phyloP scores from a whole-genome alignment of 106 monocot genomes.

The Dendrobium catenatum region DNA sequence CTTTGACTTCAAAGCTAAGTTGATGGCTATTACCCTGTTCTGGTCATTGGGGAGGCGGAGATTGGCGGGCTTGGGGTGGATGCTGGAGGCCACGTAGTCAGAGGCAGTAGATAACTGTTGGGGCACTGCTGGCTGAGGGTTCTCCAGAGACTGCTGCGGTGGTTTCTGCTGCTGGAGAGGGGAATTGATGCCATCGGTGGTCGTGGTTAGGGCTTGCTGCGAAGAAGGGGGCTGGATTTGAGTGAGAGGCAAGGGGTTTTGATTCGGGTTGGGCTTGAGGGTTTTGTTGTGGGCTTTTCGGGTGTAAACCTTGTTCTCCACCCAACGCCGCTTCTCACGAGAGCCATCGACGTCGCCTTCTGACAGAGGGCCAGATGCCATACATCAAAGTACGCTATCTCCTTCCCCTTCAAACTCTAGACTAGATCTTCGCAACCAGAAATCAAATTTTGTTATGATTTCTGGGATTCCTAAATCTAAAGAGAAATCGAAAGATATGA shows the following conservation, averaged over 20 bases:
- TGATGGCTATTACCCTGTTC: conserved; percentile 14
- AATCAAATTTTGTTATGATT: not conserved
- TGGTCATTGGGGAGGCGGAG: conserved; percentile 5
- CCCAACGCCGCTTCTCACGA: conserved; percentile 39
- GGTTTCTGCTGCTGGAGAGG: conserved; percentile 1
- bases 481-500: not conserved
- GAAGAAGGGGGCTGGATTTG: conserved; percentile 11
- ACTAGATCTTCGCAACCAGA: not conserved
- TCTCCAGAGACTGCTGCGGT: conserved; percentile 7
- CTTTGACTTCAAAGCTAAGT: conserved; percentile 11
- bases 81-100: conserved; percentile 28
- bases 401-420: not conserved
- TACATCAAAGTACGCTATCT: conserved; percentile 20
- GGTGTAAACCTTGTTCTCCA: conserved; percentile 60
- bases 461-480: not conserved
- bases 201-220: conserved; percentile 10
- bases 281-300: conserved; percentile 33
- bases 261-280: conserved; percentile 15
- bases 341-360: conserved; percentile 31
- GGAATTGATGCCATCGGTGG: conserved; percentile 6
- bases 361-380: conserved; percentile 36
- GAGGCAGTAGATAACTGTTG: conserved; percentile 7
- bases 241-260: not conserved
- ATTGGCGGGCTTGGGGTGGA: conserved; percentile 15
- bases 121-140: not conserved